Evolutionary conservation across 768 basidiomycete genomes (phyloP).

Genomic region (Gymnopilus junonius): DNA sequence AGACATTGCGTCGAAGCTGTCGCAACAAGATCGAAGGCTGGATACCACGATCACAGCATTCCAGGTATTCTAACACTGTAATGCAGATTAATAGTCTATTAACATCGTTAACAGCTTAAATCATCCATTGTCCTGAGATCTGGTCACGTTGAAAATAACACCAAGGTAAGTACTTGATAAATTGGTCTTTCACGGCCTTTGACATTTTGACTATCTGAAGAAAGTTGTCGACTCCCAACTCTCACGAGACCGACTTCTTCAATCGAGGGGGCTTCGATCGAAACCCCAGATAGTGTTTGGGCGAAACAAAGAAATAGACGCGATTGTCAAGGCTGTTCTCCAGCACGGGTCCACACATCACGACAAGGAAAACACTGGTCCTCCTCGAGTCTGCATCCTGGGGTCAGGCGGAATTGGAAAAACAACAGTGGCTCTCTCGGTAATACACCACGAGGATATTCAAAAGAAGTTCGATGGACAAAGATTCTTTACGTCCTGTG

Average conservation of each 20-base stretch:
- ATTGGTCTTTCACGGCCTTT: background rate
- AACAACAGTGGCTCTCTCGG: slow-evolving; percentile 33
- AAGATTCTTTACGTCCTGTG: slow-evolving; percentile 35
- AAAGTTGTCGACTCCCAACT: background rate
- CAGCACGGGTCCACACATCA: background rate
- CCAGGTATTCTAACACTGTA: slow-evolving; percentile 18
- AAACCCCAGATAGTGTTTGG: slow-evolving; percentile 33
- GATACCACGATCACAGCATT: slow-evolving; percentile 33
- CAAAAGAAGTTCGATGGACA: slow-evolving; percentile 15
- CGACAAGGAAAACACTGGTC: background rate
- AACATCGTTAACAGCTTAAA: slow-evolving; percentile 12
- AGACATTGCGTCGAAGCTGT: slow-evolving; percentile 20
- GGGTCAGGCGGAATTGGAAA: slow-evolving; percentile 39
- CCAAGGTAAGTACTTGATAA: background rate
- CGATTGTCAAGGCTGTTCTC: slow-evolving; percentile 18
- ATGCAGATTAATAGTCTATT: background rate
- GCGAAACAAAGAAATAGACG: slow-evolving; percentile 26
- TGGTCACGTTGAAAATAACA: background rate
- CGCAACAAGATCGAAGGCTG: slow-evolving; percentile 29
- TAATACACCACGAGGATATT: slow-evolving; percentile 27
- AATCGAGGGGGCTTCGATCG: slow-evolving; percentile 5
- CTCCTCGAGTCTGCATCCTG: slow-evolving; percentile 29
- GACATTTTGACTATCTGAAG: background rate
- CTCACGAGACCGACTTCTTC: background rate
- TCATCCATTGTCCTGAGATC: slow-evolving; percentile 19